Conservation (phyloP, 163 green algal genomes). For the Chlamydomonas reinhardtii region DNA sequence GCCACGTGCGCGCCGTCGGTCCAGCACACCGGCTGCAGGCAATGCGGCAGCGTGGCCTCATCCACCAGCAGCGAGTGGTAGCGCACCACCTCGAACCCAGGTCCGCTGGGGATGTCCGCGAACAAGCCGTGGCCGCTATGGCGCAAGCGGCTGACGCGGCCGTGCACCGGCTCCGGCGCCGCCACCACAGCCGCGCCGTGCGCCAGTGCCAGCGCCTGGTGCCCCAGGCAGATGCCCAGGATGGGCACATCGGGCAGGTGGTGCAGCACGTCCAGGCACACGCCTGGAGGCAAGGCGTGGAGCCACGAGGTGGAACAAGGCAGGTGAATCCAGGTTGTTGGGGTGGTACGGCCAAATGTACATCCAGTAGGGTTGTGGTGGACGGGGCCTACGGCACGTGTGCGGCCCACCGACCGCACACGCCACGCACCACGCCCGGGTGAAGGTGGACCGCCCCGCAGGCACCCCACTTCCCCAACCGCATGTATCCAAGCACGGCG, state of each 20-base stretch:
- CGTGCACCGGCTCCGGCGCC: conserved; percentile 92
- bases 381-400: neutral
- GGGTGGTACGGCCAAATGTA: too few relatives aligned
- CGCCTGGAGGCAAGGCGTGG: conserved; percentile 63
- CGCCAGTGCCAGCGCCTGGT: conserved; percentile 90
- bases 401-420: too few relatives aligned
- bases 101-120: conserved; percentile 80
- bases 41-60: conserved; percentile 71
- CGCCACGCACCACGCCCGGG: too few relatives aligned
- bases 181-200: conserved; percentile 78
- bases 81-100: conserved; percentile 75
- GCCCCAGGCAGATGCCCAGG: conserved; percentile 96
- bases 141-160: conserved; percentile 79
- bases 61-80: conserved; percentile 96
- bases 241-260: conserved; percentile 79
- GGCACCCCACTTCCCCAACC: too few relatives aligned
- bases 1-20: conserved; percentile 72
- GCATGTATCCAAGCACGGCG: too few relatives aligned
- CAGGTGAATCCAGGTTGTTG: neutral
- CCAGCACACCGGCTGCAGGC: conserved; percentile 86
- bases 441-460: too few relatives aligned
- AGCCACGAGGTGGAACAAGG: too few relatives aligned
- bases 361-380: neutral
- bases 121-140: conserved; percentile 88
- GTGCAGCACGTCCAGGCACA: conserved; percentile 84